Evolutionary conservation across 1,284 basidiomycete genomes (phyloP).

Genomic region (Leccinum solheimii): DNA sequence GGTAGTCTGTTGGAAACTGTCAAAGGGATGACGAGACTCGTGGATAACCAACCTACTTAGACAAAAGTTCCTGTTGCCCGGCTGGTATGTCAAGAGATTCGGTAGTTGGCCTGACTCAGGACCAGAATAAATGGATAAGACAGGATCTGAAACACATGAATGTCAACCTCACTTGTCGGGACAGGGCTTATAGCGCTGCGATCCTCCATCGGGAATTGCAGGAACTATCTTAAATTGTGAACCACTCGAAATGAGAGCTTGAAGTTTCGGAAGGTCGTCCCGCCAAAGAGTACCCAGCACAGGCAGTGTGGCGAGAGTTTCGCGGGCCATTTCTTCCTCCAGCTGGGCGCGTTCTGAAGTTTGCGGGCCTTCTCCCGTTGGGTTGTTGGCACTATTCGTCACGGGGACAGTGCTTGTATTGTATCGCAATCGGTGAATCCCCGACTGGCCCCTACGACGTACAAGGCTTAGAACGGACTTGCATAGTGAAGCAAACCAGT

Average conservation of each 20-base stretch:
- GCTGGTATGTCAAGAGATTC: conserved; percentile 5
- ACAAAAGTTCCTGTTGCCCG: conserved; percentile 17
- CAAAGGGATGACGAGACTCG: not conserved
- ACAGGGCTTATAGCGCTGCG: conserved; percentile 15
- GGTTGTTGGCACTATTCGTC: not conserved
- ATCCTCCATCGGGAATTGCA: conserved; percentile 18
- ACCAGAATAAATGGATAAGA: not conserved
- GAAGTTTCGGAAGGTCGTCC: not conserved
- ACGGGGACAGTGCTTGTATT: conserved; percentile 1
- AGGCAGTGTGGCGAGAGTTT: conserved; percentile 7
- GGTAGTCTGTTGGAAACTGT: conserved; percentile 9
- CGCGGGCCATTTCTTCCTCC: not conserved
- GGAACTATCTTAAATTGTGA: not conserved
- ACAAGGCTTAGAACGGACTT: not conserved
- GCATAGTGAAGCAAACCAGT: conserved; percentile 9
- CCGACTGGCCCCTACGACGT: not conserved
- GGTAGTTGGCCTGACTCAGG: not conserved
- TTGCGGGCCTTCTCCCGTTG: not conserved
- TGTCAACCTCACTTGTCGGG: conserved; percentile 4
- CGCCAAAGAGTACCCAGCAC: not conserved
- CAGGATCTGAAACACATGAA: not conserved
- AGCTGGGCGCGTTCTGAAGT: too few species aligned
- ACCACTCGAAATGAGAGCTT: not conserved
- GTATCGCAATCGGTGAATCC: not conserved
- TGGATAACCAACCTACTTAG: conserved; percentile 5